These are phyloP conservation scores for Leptographium wingfieldii DNA, from an alignment of 2,329 filamentous ascomycete species.

Conservation along the genomic window DNA sequence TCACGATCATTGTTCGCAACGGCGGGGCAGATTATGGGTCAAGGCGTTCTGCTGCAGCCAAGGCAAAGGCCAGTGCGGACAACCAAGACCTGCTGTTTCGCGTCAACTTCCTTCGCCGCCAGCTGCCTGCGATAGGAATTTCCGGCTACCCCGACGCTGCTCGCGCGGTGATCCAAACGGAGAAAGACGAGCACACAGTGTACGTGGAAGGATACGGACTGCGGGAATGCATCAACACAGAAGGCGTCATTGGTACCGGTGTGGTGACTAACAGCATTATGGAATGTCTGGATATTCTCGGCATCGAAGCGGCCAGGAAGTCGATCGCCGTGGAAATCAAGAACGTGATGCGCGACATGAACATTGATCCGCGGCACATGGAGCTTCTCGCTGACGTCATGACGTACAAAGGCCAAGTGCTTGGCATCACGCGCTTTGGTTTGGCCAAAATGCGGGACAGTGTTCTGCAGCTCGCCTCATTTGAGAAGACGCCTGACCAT, in stretches of 20 bases:
- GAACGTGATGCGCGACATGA: conserved; percentile 84
- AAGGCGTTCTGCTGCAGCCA: conserved; percentile 32
- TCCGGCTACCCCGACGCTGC: conserved; percentile 78
- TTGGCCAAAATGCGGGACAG: conserved; percentile 92
- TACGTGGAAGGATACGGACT: conserved; percentile 94
- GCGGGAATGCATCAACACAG: conserved; percentile 79
- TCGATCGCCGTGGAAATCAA: conserved; percentile 86
- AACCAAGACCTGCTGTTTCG: conserved; percentile 53
- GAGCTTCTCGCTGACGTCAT: conserved; percentile 93
- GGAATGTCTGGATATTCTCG: conserved; percentile 76
- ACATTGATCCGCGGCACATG: conserved; percentile 96
- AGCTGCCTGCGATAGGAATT: conserved; percentile 72
- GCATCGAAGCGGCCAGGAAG: conserved; percentile 83
- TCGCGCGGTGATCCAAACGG: conserved; percentile 80
- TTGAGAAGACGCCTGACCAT: conserved; percentile 97
- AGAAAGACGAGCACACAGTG: conserved; percentile 55
- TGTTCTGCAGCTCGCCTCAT: conserved; percentile 85
- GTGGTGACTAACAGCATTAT: conserved; percentile 78
- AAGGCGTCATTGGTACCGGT: conserved; percentile 69
- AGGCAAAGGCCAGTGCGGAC: neutral
- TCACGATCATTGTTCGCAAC: conserved; percentile 61
- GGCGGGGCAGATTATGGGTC: conserved; percentile 33
- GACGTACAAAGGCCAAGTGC: conserved; percentile 96
- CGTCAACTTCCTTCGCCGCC: conserved; percentile 73
- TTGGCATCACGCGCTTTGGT: conserved; percentile 93